These are phyloP conservation scores for Cucumis hystrix DNA, from an alignment of 306 rosid genomes.

Conservation along the genomic window DNA sequence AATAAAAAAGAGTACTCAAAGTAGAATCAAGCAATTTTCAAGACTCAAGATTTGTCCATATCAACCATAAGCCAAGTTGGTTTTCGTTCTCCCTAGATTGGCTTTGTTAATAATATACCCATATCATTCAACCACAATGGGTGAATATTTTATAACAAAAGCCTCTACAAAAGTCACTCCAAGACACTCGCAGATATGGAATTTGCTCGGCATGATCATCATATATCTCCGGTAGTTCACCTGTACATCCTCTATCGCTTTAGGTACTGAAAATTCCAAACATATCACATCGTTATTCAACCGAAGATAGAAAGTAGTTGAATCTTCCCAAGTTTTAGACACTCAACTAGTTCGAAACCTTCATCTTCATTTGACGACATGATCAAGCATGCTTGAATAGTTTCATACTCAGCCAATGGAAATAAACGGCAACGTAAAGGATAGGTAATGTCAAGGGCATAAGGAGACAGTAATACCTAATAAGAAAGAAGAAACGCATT, in stretches of 20 bases:
- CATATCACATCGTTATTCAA: not conserved
- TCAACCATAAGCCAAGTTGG: too few relatives aligned
- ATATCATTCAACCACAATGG: not conserved
- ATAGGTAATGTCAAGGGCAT: conserved; percentile 80
- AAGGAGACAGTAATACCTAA: conserved; percentile 74
- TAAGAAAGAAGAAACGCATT: not conserved
- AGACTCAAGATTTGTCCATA: too few relatives aligned
- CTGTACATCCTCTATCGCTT: not conserved
- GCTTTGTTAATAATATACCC: not conserved
- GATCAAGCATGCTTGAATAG: conserved; percentile 74
- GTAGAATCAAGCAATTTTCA: too few relatives aligned
- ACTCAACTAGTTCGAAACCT: not conserved
- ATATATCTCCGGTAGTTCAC: not conserved
- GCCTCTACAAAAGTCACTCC: not conserved
- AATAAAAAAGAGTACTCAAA: too few relatives aligned
- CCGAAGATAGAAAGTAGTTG: not conserved
- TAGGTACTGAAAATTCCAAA: not conserved
- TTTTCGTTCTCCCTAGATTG: too few relatives aligned
- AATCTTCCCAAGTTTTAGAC: not conserved
- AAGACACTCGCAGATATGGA: not conserved
- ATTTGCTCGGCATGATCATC: not conserved
- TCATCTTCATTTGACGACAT: not conserved
- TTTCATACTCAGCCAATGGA: conserved; percentile 90
- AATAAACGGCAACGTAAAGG: conserved; percentile 57
- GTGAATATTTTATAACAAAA: not conserved